Base-by-base conservation (phyloP, 192 early-diverging fungal species). In the Chytriomyces sp. region DNA sequence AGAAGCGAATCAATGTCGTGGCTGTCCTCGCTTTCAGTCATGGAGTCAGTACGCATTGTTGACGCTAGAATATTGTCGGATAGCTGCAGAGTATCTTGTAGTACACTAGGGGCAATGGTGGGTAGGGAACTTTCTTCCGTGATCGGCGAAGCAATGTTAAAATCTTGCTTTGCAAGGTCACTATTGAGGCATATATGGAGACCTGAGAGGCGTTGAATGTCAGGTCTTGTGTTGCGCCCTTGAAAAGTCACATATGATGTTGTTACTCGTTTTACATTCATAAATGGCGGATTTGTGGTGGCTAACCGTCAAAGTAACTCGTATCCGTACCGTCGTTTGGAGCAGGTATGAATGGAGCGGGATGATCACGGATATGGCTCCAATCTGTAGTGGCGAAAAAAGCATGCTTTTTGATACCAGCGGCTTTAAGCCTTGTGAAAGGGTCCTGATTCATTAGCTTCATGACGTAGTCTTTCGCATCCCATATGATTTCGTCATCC, bases 251-350 rank as follows among this genome's bases (percentile, higher is more conserved):
- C 70, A 72, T 39, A 7, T 26, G 22, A 37, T 14, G 33, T 3
- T 34, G 14, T 4, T 5, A 10, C 3, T 19, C 49, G 12, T 30
- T 2, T 19, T 2, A 26, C 30, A 32, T 64, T 59, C 2, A 28
- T 66, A 30, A 34, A 66, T 6, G 6, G 44, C 39, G 32, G 33
- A 41, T 22, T 28, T 30, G n/a, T n/a, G n/a, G n/a, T n/a, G n/a
- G n/a, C 39, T 17, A 80, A 90, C 89, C 89, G 66, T 94, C 93
- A 84, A 96, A 96, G 77, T 96, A 96, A 71, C 93, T 94, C 31
- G 94, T 96, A 71, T 96, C 94, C 1, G 85, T 84, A n/a, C 88
- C 83, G 52, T 93, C 92, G 28, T 85, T 88, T 12, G 92, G 91
- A 31, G 82, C 82, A 19, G 94, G 94, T 6, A 96, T 86, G 77